These are phyloP conservation scores for Miamiensis avidus DNA, from an alignment of 169 alveolate genomes.

Conservation along the genomic window DNA sequence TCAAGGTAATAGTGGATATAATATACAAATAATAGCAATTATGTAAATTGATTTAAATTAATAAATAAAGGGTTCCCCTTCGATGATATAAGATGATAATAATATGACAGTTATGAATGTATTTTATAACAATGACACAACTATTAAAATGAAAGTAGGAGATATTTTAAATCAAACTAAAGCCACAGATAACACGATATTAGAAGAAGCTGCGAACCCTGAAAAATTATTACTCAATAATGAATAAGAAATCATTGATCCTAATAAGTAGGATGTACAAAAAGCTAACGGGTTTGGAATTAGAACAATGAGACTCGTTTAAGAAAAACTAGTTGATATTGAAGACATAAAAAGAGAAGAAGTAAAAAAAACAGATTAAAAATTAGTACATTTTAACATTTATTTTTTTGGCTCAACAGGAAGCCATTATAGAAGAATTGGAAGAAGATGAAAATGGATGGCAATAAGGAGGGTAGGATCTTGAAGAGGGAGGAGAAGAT, in stretches of 20 bases:
- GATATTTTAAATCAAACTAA: neutral
- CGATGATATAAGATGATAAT: neutral
- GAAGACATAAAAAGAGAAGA: slow-evolving; percentile 20
- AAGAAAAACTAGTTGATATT: neutral
- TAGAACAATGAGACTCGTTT: neutral
- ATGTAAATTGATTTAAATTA: no score
- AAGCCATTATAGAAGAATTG: slow-evolving; percentile 4
- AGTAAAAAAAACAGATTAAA: neutral
- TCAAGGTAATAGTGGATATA: neutral
- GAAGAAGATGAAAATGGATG: slow-evolving; percentile 18
- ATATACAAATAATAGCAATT: no score
- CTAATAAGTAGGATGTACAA: no score
- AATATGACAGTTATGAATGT: neutral
- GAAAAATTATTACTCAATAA: no score
- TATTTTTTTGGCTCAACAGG: neutral
- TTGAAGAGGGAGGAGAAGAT: neutral
- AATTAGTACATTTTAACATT: neutral
- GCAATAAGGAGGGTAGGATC: slow-evolving; percentile 4
- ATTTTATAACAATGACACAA: neutral
- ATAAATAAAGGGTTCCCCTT: neutral
- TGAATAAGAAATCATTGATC: no score
- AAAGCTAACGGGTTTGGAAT: neutral
- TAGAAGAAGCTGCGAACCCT: no score
- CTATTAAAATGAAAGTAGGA: neutral
- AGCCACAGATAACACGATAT: no score